Base-by-base conservation (phyloP, 805 yeast species). In the Wickerhamomyces silvicola region DNA sequence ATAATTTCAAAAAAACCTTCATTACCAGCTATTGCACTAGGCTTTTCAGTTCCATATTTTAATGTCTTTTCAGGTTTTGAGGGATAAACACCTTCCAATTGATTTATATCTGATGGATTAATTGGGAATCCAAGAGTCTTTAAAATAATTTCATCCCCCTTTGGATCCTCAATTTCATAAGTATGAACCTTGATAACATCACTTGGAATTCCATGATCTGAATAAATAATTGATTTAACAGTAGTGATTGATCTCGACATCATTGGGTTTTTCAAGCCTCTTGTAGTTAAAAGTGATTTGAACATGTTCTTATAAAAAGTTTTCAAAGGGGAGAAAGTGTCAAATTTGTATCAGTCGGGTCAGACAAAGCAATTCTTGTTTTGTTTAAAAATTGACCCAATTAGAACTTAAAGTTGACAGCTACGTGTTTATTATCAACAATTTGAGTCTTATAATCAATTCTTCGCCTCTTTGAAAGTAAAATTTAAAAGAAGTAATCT, bases 1-100 rank as follows among this genome's bases (percentile, higher is more conserved):
- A 83, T 52, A n/a, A 90, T 79, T 52, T 85, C 81, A 52, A 84
- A 88, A 9, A 85, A 70, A 15, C 96, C 97, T 59, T 90, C 98
- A 54, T 92, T 92, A 33, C 98, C 98, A 22, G 88, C 86, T 28
- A 86, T 79, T 5, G 94, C 94, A 7, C 75, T 61, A 3, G 94
- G 88, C 25, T 68, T 72, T 4, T 60, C 59, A 2, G 84, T 72
- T 7, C 77, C 76, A 36, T 72, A 75, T 29, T 58, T 75, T 31
- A 56, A 63, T 14, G 55, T 62, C 57, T 49, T 64, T 25, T 66
- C 74, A 0, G 95, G 94, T 36, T 67, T 72, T 9, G 86, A 72
- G 1, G 95, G 94, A 45, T 88, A 88, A 0, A 79, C 84, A 14
- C 96, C 97, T 53, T 78, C 84, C 39, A 68, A 64, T 56, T 87